These are phyloP conservation scores for Nematocida sp. DNA, from an alignment of 371 early-diverging fungal species.

Conservation along the genomic window DNA sequence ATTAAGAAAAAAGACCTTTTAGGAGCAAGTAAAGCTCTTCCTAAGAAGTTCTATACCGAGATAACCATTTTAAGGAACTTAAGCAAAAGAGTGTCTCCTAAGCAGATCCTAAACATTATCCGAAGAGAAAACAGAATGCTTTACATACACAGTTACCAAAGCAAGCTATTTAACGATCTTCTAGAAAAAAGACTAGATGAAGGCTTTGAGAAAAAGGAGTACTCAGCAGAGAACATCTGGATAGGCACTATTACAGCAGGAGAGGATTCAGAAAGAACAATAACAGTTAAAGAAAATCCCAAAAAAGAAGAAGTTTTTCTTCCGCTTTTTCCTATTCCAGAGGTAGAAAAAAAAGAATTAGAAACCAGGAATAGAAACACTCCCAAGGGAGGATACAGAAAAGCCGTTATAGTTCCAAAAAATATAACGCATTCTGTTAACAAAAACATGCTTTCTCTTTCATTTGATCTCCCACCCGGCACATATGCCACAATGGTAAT, in stretches of 20 bases:
- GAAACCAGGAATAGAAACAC: neutral
- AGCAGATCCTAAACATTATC: conserved; percentile 50
- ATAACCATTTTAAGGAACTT: conserved; percentile 52
- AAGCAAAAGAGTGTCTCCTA: conserved; percentile 38
- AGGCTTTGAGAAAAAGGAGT: conserved; percentile 68
- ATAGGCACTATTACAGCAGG: conserved; percentile 23
- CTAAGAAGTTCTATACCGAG: conserved; percentile 38
- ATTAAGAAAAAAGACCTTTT: conserved; percentile 21
- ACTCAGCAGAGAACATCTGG: neutral
- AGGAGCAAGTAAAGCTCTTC: conserved; percentile 12
- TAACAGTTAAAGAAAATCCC: neutral
- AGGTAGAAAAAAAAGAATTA: neutral
- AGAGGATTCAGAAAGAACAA: neutral
- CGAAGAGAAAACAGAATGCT: conserved; percentile 76
- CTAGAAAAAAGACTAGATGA: conserved; percentile 74
- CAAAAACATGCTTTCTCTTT: neutral
- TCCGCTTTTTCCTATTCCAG: conserved; percentile 30
- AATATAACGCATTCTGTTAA: conserved; percentile 5
- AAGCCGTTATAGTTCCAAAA: conserved; percentile 33
- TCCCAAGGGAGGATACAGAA: conserved; percentile 43
- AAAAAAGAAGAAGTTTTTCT: neutral
- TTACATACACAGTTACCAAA: conserved; percentile 93
- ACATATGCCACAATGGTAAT: conserved; percentile 48
- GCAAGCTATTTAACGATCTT: conserved; percentile 82
- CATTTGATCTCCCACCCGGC: conserved; percentile 51